A percentile compares a stretch with the other conserved stretches of the same genome.
Conservation (phyloP, 306 rosid genomes). For the Lagenaria siceraria region DNA sequence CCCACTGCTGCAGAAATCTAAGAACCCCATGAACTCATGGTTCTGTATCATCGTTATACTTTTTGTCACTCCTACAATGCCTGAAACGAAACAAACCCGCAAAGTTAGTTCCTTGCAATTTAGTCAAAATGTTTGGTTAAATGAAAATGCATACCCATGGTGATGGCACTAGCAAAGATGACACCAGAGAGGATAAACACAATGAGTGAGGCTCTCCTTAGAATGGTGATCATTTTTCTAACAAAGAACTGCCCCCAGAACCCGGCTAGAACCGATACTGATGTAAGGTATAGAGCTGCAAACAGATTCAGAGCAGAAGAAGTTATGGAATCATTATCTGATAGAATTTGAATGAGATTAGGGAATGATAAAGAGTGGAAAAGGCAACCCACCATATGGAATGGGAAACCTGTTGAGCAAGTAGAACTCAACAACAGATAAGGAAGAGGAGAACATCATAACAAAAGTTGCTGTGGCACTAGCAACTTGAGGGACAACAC, state of each 20-base stretch:
- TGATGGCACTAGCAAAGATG: conserved; percentile 72
- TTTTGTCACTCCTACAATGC: conserved; percentile 46
- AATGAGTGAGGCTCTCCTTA: conserved; percentile 62
- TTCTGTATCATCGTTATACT: conserved; percentile 52
- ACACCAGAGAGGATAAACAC: conserved; percentile 83
- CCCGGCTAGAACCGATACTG: conserved; percentile 63
- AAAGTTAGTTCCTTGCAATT: background rate
- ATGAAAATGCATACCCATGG: conserved; percentile 49
- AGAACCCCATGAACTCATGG: conserved; percentile 84
- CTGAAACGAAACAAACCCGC: conserved; percentile 16
- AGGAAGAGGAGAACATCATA: conserved; percentile 77
- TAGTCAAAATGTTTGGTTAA: background rate
- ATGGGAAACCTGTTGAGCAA: conserved; percentile 79
- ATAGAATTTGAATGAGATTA: background rate
- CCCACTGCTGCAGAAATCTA: conserved; percentile 50
- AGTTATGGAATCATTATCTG: background rate
- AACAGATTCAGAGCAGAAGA: background rate
- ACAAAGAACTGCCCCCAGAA: conserved; percentile 73
- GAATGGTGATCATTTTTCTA: conserved; percentile 36
- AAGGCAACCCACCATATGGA: conserved; percentile 46
- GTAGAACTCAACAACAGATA: conserved; percentile 77
- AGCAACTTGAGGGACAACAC: conserved; percentile 91
- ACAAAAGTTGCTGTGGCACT: conserved; percentile 91
- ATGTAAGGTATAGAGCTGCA: conserved; percentile 61
- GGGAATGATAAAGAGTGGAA: background rate